phyloP scores from a whole-genome alignment of 139 green algal genomes.

The Spirogloea muscicola region DNA sequence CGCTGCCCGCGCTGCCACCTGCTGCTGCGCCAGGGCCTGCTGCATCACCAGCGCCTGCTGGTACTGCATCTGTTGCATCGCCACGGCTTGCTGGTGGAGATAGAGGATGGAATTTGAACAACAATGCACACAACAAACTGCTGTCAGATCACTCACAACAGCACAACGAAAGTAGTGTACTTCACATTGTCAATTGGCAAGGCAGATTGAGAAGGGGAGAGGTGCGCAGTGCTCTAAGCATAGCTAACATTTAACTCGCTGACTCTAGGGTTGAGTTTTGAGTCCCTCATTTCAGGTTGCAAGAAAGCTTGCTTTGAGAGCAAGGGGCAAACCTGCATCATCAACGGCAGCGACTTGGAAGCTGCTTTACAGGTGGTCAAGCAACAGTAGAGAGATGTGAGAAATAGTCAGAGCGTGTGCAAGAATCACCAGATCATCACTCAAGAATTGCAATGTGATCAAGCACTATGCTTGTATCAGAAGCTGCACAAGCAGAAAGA shows the following conservation, averaged over 20 bases:
- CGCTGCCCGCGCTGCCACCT: slow-evolving; percentile 43
- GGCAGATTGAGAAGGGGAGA: neutral
- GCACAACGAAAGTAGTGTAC: slow-evolving; percentile 1
- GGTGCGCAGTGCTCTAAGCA: neutral
- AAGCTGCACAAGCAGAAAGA: no score
- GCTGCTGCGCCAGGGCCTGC: slow-evolving; percentile 53
- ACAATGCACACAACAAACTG: no score
- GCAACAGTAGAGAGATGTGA: neutral
- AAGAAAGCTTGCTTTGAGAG: no score
- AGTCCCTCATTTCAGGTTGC: no score
- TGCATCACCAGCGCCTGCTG: slow-evolving; percentile 59
- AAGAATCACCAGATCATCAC: neutral
- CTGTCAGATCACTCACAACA: no score
- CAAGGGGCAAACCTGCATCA: no score
- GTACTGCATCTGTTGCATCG: slow-evolving; percentile 59
- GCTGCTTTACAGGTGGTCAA: neutral
- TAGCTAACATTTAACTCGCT: neutral
- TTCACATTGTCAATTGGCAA: neutral
- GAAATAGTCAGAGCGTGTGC: neutral
- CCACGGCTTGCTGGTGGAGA: slow-evolving; percentile 51
- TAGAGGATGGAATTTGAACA: no score
- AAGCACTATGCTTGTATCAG: no score
- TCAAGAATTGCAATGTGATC: neutral
- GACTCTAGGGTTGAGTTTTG: neutral
- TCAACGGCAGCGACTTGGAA: neutral